Percentiles rank a stretch among this genome's conserved stretches.
Evolutionary conservation across 257 asterid species (phyloP).

Genomic region (Solanum appendiculatum): DNA sequence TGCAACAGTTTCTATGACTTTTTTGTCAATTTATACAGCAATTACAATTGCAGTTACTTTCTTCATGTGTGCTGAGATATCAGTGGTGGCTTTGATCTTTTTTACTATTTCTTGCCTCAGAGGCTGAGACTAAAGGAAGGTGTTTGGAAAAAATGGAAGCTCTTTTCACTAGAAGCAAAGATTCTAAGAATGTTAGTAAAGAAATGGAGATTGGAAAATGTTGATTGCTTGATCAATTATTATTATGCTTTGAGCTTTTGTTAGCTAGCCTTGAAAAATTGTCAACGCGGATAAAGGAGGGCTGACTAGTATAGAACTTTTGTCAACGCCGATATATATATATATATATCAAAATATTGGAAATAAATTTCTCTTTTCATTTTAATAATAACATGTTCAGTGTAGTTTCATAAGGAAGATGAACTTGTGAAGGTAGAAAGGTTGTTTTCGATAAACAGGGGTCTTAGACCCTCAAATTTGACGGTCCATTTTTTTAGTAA

Average conservation of each 20-base stretch:
- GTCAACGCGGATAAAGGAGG: neutral
- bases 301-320: neutral
- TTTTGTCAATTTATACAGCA: conserved; percentile 16
- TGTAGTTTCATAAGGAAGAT: too few relatives aligned
- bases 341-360: neutral
- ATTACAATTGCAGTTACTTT: conserved; percentile 56
- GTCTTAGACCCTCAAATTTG: too few relatives aligned
- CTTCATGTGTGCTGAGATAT: conserved; percentile 32
- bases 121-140: conserved; percentile 61
- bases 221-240: neutral
- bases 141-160: conserved; percentile 63
- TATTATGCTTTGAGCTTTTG: neutral
- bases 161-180: conserved; percentile 14
- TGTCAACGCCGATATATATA: too few relatives aligned
- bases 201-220: neutral
- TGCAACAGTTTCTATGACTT: too few relatives aligned
- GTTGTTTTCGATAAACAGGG: too few relatives aligned
- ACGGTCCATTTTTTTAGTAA: too few relatives aligned
- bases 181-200: neutral
- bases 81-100: conserved; percentile 49
- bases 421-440: too few relatives aligned
- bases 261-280: too few relatives aligned
- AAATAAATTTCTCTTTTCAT: neutral
- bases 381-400: too few relatives aligned
- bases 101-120: conserved; percentile 46